These are phyloP conservation scores for Phytophthora cactorum DNA, from an alignment of 352 stramenopile genomes.

Conservation along the genomic window DNA sequence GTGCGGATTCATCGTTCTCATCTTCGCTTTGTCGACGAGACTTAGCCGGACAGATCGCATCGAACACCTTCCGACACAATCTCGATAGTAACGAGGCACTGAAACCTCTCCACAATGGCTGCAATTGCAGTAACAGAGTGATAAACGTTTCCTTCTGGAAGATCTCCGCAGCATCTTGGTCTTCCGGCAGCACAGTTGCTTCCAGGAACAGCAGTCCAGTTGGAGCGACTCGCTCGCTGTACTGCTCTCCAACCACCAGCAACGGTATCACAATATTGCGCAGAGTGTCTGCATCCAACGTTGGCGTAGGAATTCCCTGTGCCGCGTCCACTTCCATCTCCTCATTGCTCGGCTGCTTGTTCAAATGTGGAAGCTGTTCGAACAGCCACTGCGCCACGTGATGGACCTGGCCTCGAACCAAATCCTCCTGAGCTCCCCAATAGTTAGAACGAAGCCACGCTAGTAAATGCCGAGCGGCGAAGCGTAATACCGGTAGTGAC, in stretches of 20 bases:
- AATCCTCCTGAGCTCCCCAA: conserved; percentile 80
- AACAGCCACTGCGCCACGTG: conserved; percentile 47
- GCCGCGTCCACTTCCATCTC: conserved; percentile 9
- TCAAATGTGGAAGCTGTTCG: conserved; percentile 33
- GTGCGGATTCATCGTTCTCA: conserved; percentile 4
- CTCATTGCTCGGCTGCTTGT: background rate
- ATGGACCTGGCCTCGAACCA: conserved; percentile 56
- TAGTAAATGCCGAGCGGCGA: conserved; percentile 87
- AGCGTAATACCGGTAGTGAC: conserved; percentile 86
- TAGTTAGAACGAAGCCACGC: conserved; percentile 90
- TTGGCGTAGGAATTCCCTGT: background rate
- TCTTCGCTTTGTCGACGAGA: conserved; percentile 12
- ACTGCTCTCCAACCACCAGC: conserved; percentile 67
- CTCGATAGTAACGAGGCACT: conserved; percentile 61
- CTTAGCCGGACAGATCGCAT: conserved; percentile 16
- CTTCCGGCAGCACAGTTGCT: conserved; percentile 8
- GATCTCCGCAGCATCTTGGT: conserved; percentile 7
- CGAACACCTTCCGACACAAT: conserved; percentile 59
- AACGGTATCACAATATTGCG: conserved; percentile 68
- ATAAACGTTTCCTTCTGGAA: conserved; percentile 44
- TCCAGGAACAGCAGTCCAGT: conserved; percentile 55
- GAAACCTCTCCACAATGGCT: conserved; percentile 53
- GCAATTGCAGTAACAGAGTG: conserved; percentile 55
- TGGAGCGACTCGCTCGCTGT: conserved; percentile 47
- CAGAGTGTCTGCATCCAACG: conserved; percentile 57